Percentiles rank a stretch among this genome's conserved stretches.
phyloP scores from a whole-genome alignment of 129 eudicot genomes.

The Flaveria robusta region DNA sequence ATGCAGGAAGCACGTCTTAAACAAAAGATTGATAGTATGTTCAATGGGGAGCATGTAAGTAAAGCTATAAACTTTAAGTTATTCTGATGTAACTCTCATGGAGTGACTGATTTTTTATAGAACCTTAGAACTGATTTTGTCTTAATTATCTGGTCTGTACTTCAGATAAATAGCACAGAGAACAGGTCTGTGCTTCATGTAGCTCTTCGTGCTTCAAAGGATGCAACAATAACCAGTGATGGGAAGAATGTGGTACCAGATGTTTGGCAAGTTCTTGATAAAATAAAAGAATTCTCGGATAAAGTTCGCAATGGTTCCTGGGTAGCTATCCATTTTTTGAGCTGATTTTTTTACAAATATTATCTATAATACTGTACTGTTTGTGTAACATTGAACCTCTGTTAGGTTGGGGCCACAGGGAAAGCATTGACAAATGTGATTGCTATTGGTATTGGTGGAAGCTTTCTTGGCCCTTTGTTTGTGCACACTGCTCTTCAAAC shows the following conservation, averaged over 20 bases:
- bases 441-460: constrained; percentile 97
- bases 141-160: constrained; percentile 22
- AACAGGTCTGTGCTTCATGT: constrained; percentile 91
- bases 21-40: constrained; percentile 77
- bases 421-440: constrained; percentile 77
- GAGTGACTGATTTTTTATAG: background rate
- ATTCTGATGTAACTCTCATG: background rate
- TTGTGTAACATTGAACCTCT: constrained; percentile 8
- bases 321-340: constrained; percentile 46
- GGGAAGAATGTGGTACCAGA: constrained; percentile 98
- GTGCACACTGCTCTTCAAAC: constrained; percentile 99
- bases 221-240: constrained; percentile 73
- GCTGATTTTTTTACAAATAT: constrained; percentile 3
- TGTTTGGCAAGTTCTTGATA: constrained; percentile 96
- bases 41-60: constrained; percentile 89
- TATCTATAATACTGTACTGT: background rate
- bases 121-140: background rate
- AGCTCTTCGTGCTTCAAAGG: constrained; percentile 95
- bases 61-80: background rate
- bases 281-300: constrained; percentile 85
- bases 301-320: constrained; percentile 93
- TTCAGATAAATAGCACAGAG: constrained; percentile 93
- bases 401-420: constrained; percentile 94
- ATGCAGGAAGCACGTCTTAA: constrained; percentile 79
- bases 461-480: constrained; percentile 96